Conservation (phyloP, 108 stramenopile species). For the Hondaea fermentalgiana region DNA sequence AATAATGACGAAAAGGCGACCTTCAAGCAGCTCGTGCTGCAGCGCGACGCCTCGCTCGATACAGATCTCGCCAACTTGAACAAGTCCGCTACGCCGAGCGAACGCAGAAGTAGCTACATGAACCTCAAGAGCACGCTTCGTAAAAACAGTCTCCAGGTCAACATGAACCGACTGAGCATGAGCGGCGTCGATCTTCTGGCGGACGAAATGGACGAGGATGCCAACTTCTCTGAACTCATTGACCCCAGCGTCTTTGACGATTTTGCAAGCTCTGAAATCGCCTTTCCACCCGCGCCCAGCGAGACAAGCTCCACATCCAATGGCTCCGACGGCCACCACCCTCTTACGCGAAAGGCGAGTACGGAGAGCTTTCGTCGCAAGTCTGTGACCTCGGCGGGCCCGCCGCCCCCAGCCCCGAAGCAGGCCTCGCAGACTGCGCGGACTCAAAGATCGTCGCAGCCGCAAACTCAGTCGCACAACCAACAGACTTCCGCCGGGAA, state of each 20-base stretch:
- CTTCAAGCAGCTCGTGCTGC: constrained; percentile 3
- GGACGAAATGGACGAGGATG: neutral
- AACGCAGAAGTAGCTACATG: neutral
- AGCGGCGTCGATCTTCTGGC: neutral
- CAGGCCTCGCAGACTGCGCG: too few relatives aligned
- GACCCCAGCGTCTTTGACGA: neutral
- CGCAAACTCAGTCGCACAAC: neutral
- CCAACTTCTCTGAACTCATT: neutral
- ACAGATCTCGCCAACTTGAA: neutral
- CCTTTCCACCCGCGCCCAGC: neutral
- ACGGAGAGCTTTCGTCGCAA: neutral
- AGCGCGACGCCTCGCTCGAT: neutral
- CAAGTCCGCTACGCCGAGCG: neutral
- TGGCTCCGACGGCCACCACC: neutral
- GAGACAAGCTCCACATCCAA: neutral
- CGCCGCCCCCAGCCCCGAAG: too few relatives aligned
- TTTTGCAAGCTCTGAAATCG: neutral
- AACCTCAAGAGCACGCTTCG: neutral
- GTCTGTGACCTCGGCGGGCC: neutral
- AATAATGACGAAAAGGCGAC: neutral
- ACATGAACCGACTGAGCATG: neutral
- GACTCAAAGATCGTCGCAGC: neutral
- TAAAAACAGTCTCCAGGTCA: neutral
- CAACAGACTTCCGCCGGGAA: neutral
- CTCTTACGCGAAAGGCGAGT: neutral